phyloP scores from a whole-genome alignment of 2,329 filamentous ascomycete species.

The Leptographium lundbergii region DNA sequence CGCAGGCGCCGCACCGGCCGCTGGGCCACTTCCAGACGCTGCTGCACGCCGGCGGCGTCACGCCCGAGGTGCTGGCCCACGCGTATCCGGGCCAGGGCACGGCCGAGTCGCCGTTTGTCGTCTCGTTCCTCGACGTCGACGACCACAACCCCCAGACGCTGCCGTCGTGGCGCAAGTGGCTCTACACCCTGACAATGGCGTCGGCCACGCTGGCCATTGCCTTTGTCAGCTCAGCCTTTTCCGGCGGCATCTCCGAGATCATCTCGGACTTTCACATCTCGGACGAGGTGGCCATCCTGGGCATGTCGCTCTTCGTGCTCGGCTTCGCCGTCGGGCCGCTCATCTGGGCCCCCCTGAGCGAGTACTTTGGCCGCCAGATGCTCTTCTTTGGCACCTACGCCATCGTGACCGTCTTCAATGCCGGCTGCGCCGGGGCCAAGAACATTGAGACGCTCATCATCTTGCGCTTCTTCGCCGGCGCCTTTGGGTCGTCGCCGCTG shows the following conservation, averaged over 20 bases:
- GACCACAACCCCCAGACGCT: slow-evolving; percentile 55
- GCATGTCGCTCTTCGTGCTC: slow-evolving; percentile 48
- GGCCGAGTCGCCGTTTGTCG: slow-evolving; percentile 51
- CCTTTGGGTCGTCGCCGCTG: slow-evolving; percentile 48
- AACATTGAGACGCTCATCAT: slow-evolving; percentile 48
- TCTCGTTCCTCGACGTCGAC: slow-evolving; percentile 53
- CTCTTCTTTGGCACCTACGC: slow-evolving; percentile 47
- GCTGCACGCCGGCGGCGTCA: slow-evolving; percentile 46
- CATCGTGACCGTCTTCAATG: slow-evolving; percentile 47
- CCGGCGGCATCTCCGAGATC: slow-evolving; percentile 42
- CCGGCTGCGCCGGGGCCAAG: slow-evolving; percentile 41
- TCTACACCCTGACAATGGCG: slow-evolving; percentile 48
- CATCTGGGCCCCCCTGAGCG: slow-evolving; percentile 46
- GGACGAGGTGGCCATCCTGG: slow-evolving; percentile 42
- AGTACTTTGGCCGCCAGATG: slow-evolving; percentile 46
- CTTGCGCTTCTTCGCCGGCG: slow-evolving; percentile 50
- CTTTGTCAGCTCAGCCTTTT: slow-evolving; percentile 57
- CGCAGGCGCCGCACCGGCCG: slow-evolving; percentile 12
- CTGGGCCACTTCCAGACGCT: slow-evolving; percentile 39
- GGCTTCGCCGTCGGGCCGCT: slow-evolving; percentile 44
- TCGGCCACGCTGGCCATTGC: slow-evolving; percentile 56
- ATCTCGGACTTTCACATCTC: slow-evolving; percentile 39
- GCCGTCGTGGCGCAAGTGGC: slow-evolving; percentile 47
- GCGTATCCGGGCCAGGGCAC: slow-evolving; percentile 51
- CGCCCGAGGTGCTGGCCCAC: slow-evolving; percentile 40